Base-by-base conservation (phyloP, 2,329 filamentous ascomycete species). In the Aspergillus arachidicola region DNA sequence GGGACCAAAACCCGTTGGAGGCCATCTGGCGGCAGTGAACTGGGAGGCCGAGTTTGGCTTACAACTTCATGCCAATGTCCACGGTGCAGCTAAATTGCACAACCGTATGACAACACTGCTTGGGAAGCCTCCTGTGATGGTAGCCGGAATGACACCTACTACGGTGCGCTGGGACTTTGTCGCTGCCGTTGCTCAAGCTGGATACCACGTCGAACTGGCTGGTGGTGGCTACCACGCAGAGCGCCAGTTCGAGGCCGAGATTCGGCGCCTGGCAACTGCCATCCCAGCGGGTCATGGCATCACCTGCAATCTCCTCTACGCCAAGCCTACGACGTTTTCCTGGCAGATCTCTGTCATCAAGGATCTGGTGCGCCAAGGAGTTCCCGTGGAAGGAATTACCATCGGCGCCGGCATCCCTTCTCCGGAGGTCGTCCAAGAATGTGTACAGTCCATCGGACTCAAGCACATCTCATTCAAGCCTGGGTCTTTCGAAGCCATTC, bases 401-500 rank as follows among this genome's bases (percentile, higher is more conserved):
- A 96, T 97, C 67, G 93, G 93, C 75, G 93, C 93, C 28, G 93
- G 93, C 82, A 93, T 97, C 14, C 93, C 93, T 6, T 97, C 93
- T 1, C 92, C 96, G 64, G 93, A 97, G 76, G 91, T 97, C 61
- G 92, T 93, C 16, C 91, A 95, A 73, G 92, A 96, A 75, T 97
- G 96, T 79, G 96, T 97, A 69, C 87, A 94, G 79, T 97, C 94
- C 0, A 86, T 97, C 9, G 93, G 93, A 12, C 86, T 97, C 63
- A 96, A 96, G 83, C 93, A 96, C 77, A 96, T 97, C 69, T 86
- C 89, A 23, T 96, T 97, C 86, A 97, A 97, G 83, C 93, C 93
- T 34, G 93, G 93, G 66, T 96, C 93, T 14, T 85, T 90, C 59
- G 92, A 96, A 68, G 92, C 91, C 6, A 96, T 97, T 67, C 92